A percentile compares a stretch with the other conserved stretches of the same genome.
Evolutionary conservation across 2,329 filamentous ascomycete species (phyloP).

Genomic region (Cadophora sp.): DNA sequence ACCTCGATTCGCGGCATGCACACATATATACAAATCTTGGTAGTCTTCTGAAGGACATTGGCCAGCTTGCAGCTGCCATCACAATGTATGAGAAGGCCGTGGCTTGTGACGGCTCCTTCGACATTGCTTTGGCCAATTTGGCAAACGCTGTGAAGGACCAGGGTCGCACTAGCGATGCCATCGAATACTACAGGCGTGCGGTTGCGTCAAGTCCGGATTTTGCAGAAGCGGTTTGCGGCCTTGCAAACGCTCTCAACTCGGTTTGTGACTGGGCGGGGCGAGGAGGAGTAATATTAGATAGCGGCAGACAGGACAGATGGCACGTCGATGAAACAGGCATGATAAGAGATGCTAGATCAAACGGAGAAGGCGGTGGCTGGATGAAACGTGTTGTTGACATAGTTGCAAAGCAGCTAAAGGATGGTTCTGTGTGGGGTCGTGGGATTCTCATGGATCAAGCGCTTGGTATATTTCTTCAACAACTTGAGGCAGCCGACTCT

Average conservation of each 20-base stretch:
- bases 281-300: constrained; percentile 80
- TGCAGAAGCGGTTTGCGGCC: constrained; percentile 93
- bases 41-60: constrained; percentile 94
- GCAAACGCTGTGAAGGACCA: constrained; percentile 98
- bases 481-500: constrained; percentile 44
- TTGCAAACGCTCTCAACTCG: constrained; percentile 94
- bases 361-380: constrained; percentile 73
- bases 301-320: constrained; percentile 83
- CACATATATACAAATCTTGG: constrained; percentile 97
- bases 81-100: constrained; percentile 98
- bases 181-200: constrained; percentile 87
- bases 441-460: constrained; percentile 67
- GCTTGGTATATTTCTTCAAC: constrained; percentile 52
- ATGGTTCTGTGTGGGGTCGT: constrained; percentile 85
- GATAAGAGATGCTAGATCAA: constrained; percentile 74
- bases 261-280: constrained; percentile 94
- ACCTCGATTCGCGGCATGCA: constrained; percentile 86
- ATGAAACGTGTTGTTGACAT: constrained; percentile 91
- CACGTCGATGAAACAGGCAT: constrained; percentile 88
- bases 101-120: constrained; percentile 89
- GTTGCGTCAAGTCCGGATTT: constrained; percentile 94
- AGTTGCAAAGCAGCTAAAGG: constrained; percentile 84
- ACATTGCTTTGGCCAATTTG: constrained; percentile 94
- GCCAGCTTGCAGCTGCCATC: constrained; percentile 88
- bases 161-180: constrained; percentile 89